Base-by-base conservation (phyloP, 805 yeast species). In the Pichia phayaonensis region DNA sequence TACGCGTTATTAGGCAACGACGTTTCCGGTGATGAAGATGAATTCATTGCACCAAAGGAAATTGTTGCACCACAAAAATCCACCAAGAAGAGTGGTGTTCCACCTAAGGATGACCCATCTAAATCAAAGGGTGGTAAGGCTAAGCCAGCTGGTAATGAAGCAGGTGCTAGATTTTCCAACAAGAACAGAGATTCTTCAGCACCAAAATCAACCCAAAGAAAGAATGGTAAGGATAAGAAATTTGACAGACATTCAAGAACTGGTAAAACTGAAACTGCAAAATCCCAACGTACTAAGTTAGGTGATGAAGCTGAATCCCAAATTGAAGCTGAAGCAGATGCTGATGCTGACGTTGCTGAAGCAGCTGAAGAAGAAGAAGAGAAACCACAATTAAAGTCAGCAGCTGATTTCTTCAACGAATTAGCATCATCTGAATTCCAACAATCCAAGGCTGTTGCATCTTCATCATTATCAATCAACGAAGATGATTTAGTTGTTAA, bases 181-280 rank as follows among this genome's bases (percentile, higher is more conserved):
- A 81, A 84, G 70, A 94, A 94, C 79, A 78, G 80, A 61, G 66
- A 75, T 45, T 74, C 72, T 56, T 81, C 80, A 60, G 74, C 79
- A 53, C 79, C 78, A 60, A 80, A 80, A 54, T 56, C 74, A 61
- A 79, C 79, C 64, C 49, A 52, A 38, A 63, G 69, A 57, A 63
- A 61, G 44, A 68, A 79, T 63, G 72, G 76, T 67, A 80, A 80
- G 73, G 58, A 56, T 51, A 74, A 70, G 68, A 75, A 77, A 62
- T 70, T 72, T 54, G 98, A 92, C 81, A 94, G 95, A 73, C 94
- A 83, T 67, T 81, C 92, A 59, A 86, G 86, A 77, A 67, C 87
- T 59, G 88, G 84, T 66, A 87, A 86, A 78, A 70, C 81, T 64
- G 97, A 90, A 76, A 76, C 96, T 61, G 80, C 77, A 61, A 90